Evolutionary conservation across 495 filamentous ascomycete species (phyloP).

Genomic region (Hypoxylon intermedium): DNA sequence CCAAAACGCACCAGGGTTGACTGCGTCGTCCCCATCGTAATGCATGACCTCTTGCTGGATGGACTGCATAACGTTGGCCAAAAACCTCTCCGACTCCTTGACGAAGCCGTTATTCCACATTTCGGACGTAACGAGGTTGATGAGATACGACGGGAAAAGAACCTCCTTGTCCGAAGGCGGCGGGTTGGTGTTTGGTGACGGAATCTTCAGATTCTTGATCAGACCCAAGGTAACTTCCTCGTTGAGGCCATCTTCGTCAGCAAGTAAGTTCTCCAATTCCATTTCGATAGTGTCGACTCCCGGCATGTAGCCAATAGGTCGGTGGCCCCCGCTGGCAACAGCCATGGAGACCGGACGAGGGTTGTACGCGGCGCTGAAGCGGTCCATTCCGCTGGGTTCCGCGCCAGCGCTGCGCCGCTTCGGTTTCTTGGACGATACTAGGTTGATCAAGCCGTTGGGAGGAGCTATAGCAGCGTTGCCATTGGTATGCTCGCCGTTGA

Average conservation of each 20-base stretch:
- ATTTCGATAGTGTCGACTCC: conserved; percentile 86
- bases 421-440: conserved; percentile 96
- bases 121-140: conserved; percentile 98
- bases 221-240: conserved; percentile 95
- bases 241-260: conserved; percentile 93
- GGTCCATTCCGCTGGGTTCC: conserved; percentile 81
- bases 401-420: conserved; percentile 93
- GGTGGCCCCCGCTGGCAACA: conserved; percentile 65
- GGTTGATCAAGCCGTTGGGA: conserved; percentile 85
- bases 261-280: conserved; percentile 90
- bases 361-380: conserved; percentile 90
- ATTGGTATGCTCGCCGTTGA: conserved; percentile 77
- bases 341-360: conserved; percentile 96
- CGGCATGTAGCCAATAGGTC: conserved; percentile 76
- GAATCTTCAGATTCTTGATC: conserved; percentile 95
- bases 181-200: conserved; percentile 79
- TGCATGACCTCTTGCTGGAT: conserved; percentile 99
- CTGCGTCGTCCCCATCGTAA: conserved; percentile 94
- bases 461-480: conserved; percentile 62
- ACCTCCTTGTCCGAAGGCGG: conserved; percentile 97
- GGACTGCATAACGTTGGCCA: conserved; percentile 99
- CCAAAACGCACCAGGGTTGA: conserved; percentile 99
- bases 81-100: conserved; percentile 97
- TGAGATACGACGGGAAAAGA: conserved; percentile 96
- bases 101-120: conserved; percentile 99